Evolutionary conservation across 176 grass and related monocot species (phyloP).

Genomic region (Eragrostis nindensis): DNA sequence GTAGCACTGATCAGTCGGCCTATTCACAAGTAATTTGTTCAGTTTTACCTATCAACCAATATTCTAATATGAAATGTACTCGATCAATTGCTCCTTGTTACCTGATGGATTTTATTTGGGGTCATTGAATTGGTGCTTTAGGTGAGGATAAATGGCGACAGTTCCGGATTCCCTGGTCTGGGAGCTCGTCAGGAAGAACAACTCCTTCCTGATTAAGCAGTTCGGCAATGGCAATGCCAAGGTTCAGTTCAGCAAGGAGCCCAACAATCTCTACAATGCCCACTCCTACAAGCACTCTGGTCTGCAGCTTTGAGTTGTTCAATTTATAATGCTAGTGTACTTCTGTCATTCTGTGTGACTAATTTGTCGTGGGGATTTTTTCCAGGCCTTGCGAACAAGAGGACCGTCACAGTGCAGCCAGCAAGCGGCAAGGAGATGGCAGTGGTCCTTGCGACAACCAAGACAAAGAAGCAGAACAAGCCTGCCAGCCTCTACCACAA

Average conservation of each 20-base stretch:
- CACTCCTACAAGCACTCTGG: conserved; percentile 98
- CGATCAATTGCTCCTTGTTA: neutral
- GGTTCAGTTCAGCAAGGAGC: conserved; percentile 93
- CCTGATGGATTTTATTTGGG: neutral
- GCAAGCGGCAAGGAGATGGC: conserved; percentile 52
- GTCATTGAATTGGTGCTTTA: conserved; percentile 3
- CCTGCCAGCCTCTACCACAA: conserved; percentile 52
- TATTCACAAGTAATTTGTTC: neutral
- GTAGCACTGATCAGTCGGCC: neutral
- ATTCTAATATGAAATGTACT: neutral
- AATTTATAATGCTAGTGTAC: neutral
- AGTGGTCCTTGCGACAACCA: conserved; percentile 64
- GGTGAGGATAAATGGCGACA: conserved; percentile 64
- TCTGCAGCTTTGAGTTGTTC: neutral
- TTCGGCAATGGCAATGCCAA: conserved; percentile 85
- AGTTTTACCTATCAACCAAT: neutral
- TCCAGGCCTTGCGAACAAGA: conserved; percentile 77
- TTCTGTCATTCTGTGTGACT: neutral
- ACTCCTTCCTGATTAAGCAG: conserved; percentile 85
- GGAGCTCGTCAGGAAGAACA: conserved; percentile 90
- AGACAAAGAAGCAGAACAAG: conserved; percentile 81
- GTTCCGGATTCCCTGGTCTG: conserved; percentile 74
- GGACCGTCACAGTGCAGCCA: conserved; percentile 62
- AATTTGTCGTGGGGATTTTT: neutral
- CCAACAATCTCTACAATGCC: conserved; percentile 90